These are phyloP conservation scores for Fraxinus albicans DNA, from an alignment of 305 asterid species.

Conservation along the genomic window DNA sequence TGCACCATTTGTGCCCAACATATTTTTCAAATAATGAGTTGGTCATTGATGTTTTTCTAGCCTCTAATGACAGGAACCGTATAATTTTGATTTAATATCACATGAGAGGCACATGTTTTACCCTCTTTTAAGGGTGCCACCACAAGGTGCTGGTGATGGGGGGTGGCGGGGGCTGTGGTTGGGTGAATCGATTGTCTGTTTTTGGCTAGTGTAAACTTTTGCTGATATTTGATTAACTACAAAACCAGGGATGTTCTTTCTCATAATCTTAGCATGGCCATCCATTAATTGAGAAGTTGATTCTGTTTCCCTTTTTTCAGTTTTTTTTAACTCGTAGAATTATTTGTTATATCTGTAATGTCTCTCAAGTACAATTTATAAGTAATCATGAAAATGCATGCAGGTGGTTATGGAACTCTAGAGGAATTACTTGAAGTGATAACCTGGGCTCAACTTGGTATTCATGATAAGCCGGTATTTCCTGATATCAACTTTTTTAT, in stretches of 20 bases:
- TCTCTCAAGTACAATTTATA: not conserved
- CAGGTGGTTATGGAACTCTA: slow-evolving; percentile 96
- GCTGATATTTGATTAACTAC: slow-evolving; percentile 7
- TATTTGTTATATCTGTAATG: not conserved
- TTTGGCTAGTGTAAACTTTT: not conserved
- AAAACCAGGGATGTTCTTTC: slow-evolving; percentile 5
- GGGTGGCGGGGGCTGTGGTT: not conserved
- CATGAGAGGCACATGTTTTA: not conserved
- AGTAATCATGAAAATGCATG: not conserved
- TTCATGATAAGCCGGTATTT: slow-evolving; percentile 89
- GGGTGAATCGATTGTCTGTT: not conserved
- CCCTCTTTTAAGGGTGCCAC: not conserved
- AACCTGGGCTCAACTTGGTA: slow-evolving; percentile 98
- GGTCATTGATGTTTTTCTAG: not conserved
- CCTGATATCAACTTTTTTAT: not conserved
- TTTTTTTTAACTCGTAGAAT: not conserved
- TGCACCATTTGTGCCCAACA: not conserved
- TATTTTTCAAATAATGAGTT: not conserved
- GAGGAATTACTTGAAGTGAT: slow-evolving; percentile 93
- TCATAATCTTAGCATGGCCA: not conserved
- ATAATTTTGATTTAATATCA: not conserved
- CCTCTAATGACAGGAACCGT: not conserved
- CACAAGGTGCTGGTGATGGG: not conserved
- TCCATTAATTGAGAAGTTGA: slow-evolving; percentile 10
- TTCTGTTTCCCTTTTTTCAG: not conserved